These are phyloP conservation scores for Capsicum pubescens DNA, from an alignment of 257 asterid genomes.

Conservation along the genomic window DNA sequence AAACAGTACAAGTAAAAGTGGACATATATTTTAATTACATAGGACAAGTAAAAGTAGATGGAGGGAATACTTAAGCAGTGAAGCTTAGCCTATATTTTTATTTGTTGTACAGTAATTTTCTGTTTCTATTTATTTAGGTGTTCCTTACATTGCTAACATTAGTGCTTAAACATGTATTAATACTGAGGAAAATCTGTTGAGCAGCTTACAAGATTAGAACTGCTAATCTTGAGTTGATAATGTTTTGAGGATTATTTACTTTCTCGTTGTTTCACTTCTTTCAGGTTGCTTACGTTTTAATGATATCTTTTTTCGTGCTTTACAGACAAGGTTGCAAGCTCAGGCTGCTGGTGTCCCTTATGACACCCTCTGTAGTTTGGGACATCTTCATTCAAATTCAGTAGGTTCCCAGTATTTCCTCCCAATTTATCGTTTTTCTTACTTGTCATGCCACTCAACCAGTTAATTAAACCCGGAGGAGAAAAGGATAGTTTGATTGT, in stretches of 20 bases:
- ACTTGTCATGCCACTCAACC: neutral
- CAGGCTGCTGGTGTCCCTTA: constrained; percentile 84
- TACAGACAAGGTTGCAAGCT: constrained; percentile 89
- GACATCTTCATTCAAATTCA: constrained; percentile 35
- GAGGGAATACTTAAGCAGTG: neutral
- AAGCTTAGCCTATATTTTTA: neutral
- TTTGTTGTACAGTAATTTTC: neutral
- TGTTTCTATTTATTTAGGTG: neutral
- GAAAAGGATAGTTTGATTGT: neutral
- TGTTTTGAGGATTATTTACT: neutral
- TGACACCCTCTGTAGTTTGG: constrained; percentile 41
- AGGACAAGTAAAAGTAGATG: too few relatives aligned
- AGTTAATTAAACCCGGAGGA: neutral
- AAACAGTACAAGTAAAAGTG: too few relatives aligned
- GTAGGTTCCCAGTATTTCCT: constrained; percentile 35
- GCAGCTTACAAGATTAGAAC: neutral
- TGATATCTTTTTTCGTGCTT: constrained; percentile 22
- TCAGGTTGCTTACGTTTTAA: neutral
- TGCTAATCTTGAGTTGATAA: constrained; percentile 22
- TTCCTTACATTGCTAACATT: neutral
- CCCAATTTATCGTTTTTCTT: neutral
- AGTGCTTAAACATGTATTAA: neutral
- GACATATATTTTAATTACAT: too few relatives aligned
- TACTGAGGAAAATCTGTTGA: neutral
- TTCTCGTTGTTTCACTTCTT: neutral